phyloP scores from a whole-genome alignment of 75 land plant genomes.

The Cunninghamia lanceolata region DNA sequence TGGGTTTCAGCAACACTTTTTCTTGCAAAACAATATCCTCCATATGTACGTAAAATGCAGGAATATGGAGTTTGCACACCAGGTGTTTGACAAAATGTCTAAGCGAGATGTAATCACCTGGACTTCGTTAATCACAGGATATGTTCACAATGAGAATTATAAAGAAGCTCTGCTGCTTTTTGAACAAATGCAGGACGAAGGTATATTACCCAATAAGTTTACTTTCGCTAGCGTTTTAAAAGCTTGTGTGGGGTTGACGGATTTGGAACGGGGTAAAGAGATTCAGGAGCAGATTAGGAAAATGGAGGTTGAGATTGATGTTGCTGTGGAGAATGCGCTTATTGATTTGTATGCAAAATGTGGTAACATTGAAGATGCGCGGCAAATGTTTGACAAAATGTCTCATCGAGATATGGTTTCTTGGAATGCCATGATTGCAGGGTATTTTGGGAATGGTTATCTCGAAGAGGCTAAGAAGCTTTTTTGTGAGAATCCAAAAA shows the following conservation, averaged over 20 bases:
- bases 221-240: conserved; percentile 34
- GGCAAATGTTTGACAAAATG: conserved; percentile 46
- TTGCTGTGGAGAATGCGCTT: conserved; percentile 38
- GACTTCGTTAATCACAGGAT: conserved; percentile 62
- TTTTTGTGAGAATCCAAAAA: conserved; percentile 36
- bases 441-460: conserved; percentile 38
- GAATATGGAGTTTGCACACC: conserved; percentile 33
- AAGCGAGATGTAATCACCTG: conserved; percentile 52
- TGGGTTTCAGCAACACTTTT: conserved; percentile 38
- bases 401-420: conserved; percentile 38
- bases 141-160: conserved; percentile 28
- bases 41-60: conserved; percentile 64
- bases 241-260: conserved; percentile 47
- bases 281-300: conserved; percentile 41
- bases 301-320: conserved; percentile 26
- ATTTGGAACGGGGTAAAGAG: conserved; percentile 20
- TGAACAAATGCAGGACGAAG: conserved; percentile 25
- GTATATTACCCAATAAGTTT: conserved; percentile 19
- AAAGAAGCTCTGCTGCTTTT: conserved; percentile 39
- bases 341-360: conserved; percentile 49
- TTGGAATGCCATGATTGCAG: conserved; percentile 64
- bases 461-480: conserved; percentile 29
- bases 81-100: conserved; percentile 41
- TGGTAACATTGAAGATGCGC: conserved; percentile 27
- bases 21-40: conserved; percentile 57